These are phyloP conservation scores for Phytophthora europaea DNA, from an alignment of 352 stramenopile genomes.

Conservation along the genomic window DNA sequence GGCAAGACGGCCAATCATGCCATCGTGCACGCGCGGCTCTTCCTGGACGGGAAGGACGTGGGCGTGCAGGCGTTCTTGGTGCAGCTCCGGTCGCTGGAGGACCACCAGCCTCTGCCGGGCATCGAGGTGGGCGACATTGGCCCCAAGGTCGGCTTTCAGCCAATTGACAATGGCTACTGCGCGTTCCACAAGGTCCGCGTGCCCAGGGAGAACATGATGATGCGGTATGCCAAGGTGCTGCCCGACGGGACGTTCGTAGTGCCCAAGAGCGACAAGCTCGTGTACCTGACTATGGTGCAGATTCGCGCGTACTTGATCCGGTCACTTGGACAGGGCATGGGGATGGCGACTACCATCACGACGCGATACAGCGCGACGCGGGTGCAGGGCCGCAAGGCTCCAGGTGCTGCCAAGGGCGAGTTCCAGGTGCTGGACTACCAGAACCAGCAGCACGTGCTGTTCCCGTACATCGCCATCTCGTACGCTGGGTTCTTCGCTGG, in stretches of 20 bases:
- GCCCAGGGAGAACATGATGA: slow-evolving; percentile 33
- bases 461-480: slow-evolving; percentile 54
- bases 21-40: slow-evolving; percentile 40
- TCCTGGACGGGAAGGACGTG: slow-evolving; percentile 36
- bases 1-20: slow-evolving; percentile 47
- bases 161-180: slow-evolving; percentile 33
- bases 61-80: slow-evolving; percentile 43
- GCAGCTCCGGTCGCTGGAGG: slow-evolving; percentile 35
- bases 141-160: slow-evolving; percentile 39
- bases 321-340: slow-evolving; percentile 16
- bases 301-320: slow-evolving; percentile 48
- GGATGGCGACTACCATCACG: slow-evolving; percentile 51
- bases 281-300: slow-evolving; percentile 70
- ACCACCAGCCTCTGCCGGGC: slow-evolving; percentile 37
- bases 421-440: slow-evolving; percentile 73
- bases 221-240: slow-evolving; percentile 47
- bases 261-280: slow-evolving; percentile 71
- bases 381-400: slow-evolving; percentile 51
- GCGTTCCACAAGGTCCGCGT: slow-evolving; percentile 29
- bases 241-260: slow-evolving; percentile 66
- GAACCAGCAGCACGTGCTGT: slow-evolving; percentile 63
- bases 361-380: slow-evolving; percentile 63
- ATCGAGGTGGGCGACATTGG: slow-evolving; percentile 46
- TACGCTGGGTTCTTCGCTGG: slow-evolving; percentile 46
- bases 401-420: slow-evolving; percentile 44